phyloP scores from a whole-genome alignment of 2,329 filamentous ascomycete species.

The Teratosphaeria pseudoeucalypti region DNA sequence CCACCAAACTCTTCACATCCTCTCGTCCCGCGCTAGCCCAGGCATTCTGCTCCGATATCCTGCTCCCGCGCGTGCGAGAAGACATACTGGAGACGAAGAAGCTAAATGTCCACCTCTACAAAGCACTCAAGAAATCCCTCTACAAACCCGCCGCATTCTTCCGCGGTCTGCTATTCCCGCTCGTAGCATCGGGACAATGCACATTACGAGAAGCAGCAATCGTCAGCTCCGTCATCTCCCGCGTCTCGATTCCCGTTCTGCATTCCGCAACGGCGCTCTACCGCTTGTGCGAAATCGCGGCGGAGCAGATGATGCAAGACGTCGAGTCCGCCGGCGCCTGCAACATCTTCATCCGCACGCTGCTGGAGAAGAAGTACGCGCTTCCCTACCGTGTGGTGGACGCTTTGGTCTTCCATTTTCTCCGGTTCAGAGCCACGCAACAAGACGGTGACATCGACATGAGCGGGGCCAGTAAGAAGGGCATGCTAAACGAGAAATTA shows the following conservation, averaged over 20 bases:
- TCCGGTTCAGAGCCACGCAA: slow-evolving; percentile 69
- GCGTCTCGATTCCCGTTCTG: slow-evolving; percentile 79
- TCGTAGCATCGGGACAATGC: slow-evolving; percentile 76
- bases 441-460: slow-evolving; percentile 48
- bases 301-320: slow-evolving; percentile 72
- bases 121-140: slow-evolving; percentile 78
- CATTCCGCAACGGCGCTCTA: slow-evolving; percentile 89
- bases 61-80: slow-evolving; percentile 83
- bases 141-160: slow-evolving; percentile 96
- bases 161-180: slow-evolving; percentile 87
- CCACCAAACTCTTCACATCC: slow-evolving; percentile 85
- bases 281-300: slow-evolving; percentile 85
- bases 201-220: slow-evolving; percentile 88
- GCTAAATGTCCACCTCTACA: slow-evolving; percentile 91
- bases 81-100: slow-evolving; percentile 93
- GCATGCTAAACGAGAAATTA: slow-evolving; percentile 45
- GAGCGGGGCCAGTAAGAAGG: slow-evolving; percentile 23
- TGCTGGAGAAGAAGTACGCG: slow-evolving; percentile 95
- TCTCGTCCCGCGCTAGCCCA: slow-evolving; percentile 70
- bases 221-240: slow-evolving; percentile 71
- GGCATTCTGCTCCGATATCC: slow-evolving; percentile 73
- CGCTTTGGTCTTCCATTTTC: slow-evolving; percentile 88
- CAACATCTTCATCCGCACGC: slow-evolving; percentile 86
- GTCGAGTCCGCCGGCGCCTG: slow-evolving; percentile 83
- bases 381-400: slow-evolving; percentile 92